Base-by-base conservation (phyloP, 371 early-diverging fungal genomes). In the Rhizopus stolonifer region DNA sequence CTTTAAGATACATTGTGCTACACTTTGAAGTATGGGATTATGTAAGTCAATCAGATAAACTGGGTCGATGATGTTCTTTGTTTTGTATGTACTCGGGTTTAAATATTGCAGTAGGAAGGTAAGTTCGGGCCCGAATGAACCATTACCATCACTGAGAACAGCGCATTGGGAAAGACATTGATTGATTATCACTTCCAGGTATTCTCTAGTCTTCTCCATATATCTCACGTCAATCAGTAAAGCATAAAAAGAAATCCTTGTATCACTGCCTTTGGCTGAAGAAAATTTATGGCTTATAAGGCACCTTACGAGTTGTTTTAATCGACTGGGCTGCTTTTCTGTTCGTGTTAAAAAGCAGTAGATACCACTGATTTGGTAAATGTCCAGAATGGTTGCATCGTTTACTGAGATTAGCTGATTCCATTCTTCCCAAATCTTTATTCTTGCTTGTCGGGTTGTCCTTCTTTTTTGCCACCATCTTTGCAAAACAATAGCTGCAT, bases 111-210 rank as follows among this genome's bases (percentile, higher is more conserved):
- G 49, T 14, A 83, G 19, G 19, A 75, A 64, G 1, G 65, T 77
- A 18, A 83, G 65, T 58, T 83, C 83, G 19, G 75, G 65, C 0
- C 80, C 77, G 19, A 72, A 65, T 26, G 66, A 67, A 1, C 65
- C 51, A 3, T 56, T 48, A n/a, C 64, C 54, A 33, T 57, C 36
- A 10, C 44, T 52, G 25, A 22, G 14, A 17, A 5, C 8, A 21
- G 53, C 54, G 21, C 64, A 59, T 8, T 57, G 54, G 4, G 42
- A 31, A 10, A 72, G 57, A 19, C 69, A 72, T 51, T 63, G 57
- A 15, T 58, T 49, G 10, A 72, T 56, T 4, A 70, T 34, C 0
- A 25, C 7, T 19, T 60, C 42, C 7, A 77, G 29, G n/a, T 70
- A 70, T 4, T 32, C 34, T 17, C 42, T 23, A 10, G 77, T 60